These are phyloP conservation scores for Globisporangium camurandrum DNA, from an alignment of 352 stramenopile species.

Conservation along the genomic window DNA sequence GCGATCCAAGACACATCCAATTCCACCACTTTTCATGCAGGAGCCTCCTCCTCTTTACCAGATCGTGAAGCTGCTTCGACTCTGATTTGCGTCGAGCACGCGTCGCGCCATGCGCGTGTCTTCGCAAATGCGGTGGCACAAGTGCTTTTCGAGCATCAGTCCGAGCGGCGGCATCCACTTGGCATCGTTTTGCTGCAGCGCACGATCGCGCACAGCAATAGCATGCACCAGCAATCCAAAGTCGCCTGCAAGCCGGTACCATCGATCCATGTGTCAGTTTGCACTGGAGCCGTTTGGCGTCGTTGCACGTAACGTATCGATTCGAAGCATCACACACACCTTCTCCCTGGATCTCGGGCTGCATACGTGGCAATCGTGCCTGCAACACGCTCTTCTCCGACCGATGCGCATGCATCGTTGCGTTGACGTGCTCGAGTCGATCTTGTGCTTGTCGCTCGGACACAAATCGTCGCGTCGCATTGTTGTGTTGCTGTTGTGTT, in stretches of 20 bases:
- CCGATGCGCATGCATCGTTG: neutral
- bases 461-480: neutral
- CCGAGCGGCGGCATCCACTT: slow-evolving; percentile 9
- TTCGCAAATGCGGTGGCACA: slow-evolving; percentile 11
- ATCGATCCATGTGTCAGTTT: no score
- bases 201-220: neutral
- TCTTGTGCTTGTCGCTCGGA: neutral
- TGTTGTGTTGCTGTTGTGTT: neutral
- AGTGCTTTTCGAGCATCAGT: slow-evolving; percentile 11
- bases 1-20: neutral
- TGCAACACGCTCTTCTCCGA: neutral
- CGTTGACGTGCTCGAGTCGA: neutral
- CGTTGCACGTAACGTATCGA: neutral
- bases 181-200: neutral
- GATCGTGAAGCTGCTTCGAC: slow-evolving; percentile 5
- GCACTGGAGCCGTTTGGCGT: no score
- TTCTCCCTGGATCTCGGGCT: neutral
- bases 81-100: slow-evolving; percentile 1
- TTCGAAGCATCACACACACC: neutral
- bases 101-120: neutral
- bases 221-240: neutral
- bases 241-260: neutral
- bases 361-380: neutral
- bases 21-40: no score
- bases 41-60: no score